Base-by-base conservation (phyloP, 306 rosid genomes). In the Elaeagnus macrophylla region DNA sequence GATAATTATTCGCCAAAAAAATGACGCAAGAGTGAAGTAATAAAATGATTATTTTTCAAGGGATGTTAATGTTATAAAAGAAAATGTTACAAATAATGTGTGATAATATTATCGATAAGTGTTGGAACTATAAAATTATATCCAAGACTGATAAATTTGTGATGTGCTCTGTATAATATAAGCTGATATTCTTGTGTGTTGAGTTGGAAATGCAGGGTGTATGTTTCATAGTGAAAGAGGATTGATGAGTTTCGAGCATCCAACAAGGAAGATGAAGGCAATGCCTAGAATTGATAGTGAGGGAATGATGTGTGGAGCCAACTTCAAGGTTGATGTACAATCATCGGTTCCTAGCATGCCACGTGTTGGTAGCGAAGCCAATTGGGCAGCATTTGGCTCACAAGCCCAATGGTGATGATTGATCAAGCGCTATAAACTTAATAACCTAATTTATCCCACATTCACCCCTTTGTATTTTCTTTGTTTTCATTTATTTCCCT, bases 341-440 rank as follows among this genome's bases (percentile, higher is more conserved):
- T 84, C 99, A 20, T 82, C 55, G 67, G 53, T 64, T 18, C 77
- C 47, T 14, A 65, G 54, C 64, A 84, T 91, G 94, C 95, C 99
- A 9, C 96, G 99, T 71, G 99, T 91, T 9, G 99, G 99, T 1
- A 91, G 99, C 57, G 99, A 84, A 72, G 96, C 99, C 56, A 84
- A 91, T 63, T 87, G 99, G 93, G 77, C 93, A 11, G 25, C 69
- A 12, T 87, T 96, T 93, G 85, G 84, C 14, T 61, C 67, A 62
- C 68, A 68, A 9, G 48, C 74, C 32, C 60, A 36, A 47, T 7
- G 42, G 12, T n/a, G 9, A 12, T 8, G 7, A 45, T 45, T 45
- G 7, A 45, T 13, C 48, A n/a, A 20, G 2, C 3, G 3, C 32
- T 4, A 20, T 20, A 20, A 20, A 20, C 32, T 20, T 1, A 20